Evolutionary conservation across 208 protist genomes (phyloP), one percentile per base, ranked within the genome.

Genomic region (Angomonas deanei): DNA sequence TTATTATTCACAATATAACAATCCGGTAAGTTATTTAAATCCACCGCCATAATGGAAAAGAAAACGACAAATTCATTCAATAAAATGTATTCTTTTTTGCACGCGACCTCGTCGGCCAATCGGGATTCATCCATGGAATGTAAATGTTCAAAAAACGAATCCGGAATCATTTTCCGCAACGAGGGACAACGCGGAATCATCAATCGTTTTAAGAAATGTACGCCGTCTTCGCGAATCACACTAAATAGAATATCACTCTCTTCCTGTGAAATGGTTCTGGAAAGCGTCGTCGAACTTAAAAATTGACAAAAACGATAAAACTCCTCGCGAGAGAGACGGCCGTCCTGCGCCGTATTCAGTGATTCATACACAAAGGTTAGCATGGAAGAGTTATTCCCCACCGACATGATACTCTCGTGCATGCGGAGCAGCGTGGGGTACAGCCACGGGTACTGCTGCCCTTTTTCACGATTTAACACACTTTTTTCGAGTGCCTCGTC

Each of bases 281-380:
- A 77, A 32, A 70, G 61, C 46, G 36, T 42, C 11, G 36, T 42
- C 15, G 8, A 15, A 42, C 15, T 42, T 15, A 42, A 42, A 42
- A 42, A 42, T 80, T 73, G 17, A 92, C 59, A 0, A 78, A 52
- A 28, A 66, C 58, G 60, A 84, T 86, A 38, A 86, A 92, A 84
- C 69, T 92, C 82, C 26, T 62, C 47, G 66, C 74, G 61, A 5
- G 73, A 76, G 8, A 92, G 76, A 23, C 68, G 68, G 1, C 82
- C 82, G 48, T 82, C 84, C 8, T 48, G 33, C 61, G 48, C 67
- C 34, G 63, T 72, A 54, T 88, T 87, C 3, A 92, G 68, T 1
- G 71, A 62, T n/a, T 63, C 30, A 66, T 86, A 92, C 19, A 76
- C 69, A 28, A 59, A 56, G n/a, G 47, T 64, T 11, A 86, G 76